A percentile compares a stretch with the other conserved stretches of the same genome.
phyloP scores from a whole-genome alignment of 805 yeast species.

The Suhomyces xylopsoci region DNA sequence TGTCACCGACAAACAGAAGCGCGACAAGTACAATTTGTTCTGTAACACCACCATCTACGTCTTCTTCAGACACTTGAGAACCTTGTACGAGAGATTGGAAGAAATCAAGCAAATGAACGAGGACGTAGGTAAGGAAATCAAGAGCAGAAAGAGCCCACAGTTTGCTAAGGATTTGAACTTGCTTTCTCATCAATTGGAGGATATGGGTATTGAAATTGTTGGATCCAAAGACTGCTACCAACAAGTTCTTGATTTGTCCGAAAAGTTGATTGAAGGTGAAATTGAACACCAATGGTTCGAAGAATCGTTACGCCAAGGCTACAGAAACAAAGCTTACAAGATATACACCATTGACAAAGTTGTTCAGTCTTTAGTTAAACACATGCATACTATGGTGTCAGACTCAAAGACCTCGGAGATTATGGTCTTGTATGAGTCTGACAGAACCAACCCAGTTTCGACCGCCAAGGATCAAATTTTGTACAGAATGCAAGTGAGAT shows the following conservation, averaged over 20 bases:
- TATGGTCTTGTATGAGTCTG: conserved; percentile 76
- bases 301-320: conserved; percentile 92
- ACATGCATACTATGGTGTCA: conserved; percentile 77
- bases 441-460: conserved; percentile 60
- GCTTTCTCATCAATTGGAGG: conserved; percentile 74
- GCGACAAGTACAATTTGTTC: conserved; percentile 71
- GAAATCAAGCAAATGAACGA: conserved; percentile 74
- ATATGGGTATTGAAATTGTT: conserved; percentile 70
- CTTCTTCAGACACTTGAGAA: conserved; percentile 81
- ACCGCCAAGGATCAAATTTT: conserved; percentile 85
- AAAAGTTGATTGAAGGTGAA: conserved; percentile 79
- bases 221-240: conserved; percentile 65
- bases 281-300: conserved; percentile 94
- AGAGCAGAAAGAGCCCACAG: conserved; percentile 56
- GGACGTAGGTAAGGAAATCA: conserved; percentile 70
- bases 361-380: conserved; percentile 68
- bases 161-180: conserved; percentile 88
- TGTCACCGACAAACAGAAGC: conserved; percentile 25
- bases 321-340: conserved; percentile 88
- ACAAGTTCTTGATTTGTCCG: conserved; percentile 75
- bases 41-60: conserved; percentile 87
- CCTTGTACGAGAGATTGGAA: conserved; percentile 71
- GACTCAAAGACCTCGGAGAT: conserved; percentile 81
- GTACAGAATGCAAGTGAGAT: conserved; percentile 83
- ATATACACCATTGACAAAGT: conserved; percentile 92